These are phyloP conservation scores for Chamaenerion angustifolium DNA, from an alignment of 345 rosid genomes.

Conservation along the genomic window DNA sequence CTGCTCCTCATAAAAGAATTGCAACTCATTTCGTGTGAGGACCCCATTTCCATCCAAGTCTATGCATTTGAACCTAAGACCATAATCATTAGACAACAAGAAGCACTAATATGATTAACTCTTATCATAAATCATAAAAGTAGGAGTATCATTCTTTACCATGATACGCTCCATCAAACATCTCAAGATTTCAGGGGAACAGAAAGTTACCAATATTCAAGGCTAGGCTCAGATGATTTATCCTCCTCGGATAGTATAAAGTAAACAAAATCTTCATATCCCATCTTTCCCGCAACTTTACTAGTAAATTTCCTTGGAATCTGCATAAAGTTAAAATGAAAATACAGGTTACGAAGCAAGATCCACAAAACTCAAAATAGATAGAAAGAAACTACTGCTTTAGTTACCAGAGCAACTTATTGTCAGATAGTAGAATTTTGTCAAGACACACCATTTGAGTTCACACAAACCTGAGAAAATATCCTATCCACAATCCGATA, in stretches of 20 bases:
- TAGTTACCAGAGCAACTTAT: neutral
- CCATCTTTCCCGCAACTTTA: slow-evolving; percentile 80
- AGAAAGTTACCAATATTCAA: slow-evolving; percentile 66
- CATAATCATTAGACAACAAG: neutral
- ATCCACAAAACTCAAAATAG: neutral
- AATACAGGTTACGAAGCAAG: neutral
- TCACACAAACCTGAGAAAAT: slow-evolving; percentile 75
- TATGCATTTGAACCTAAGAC: slow-evolving; percentile 69
- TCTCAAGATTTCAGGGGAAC: neutral
- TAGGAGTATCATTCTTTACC: no score
- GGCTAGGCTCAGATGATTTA: slow-evolving; percentile 89
- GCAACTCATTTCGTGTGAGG: slow-evolving; percentile 71
- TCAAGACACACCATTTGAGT: slow-evolving; percentile 2
- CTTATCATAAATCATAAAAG: no score
- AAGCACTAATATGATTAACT: neutral
- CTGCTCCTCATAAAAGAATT: slow-evolving; percentile 82
- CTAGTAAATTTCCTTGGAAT: slow-evolving; percentile 78
- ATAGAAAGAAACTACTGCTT: neutral
- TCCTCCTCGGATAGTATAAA: slow-evolving; percentile 94
- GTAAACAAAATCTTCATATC: slow-evolving; percentile 93
- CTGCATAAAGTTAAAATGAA: slow-evolving; percentile 15
- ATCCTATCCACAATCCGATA: slow-evolving; percentile 86
- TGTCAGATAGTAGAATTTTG: neutral
- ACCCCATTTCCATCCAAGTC: slow-evolving; percentile 84
- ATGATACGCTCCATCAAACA: no score